phyloP scores from a whole-genome alignment of 2,329 filamentous ascomycete genomes.

The Alternaria metachromatica region DNA sequence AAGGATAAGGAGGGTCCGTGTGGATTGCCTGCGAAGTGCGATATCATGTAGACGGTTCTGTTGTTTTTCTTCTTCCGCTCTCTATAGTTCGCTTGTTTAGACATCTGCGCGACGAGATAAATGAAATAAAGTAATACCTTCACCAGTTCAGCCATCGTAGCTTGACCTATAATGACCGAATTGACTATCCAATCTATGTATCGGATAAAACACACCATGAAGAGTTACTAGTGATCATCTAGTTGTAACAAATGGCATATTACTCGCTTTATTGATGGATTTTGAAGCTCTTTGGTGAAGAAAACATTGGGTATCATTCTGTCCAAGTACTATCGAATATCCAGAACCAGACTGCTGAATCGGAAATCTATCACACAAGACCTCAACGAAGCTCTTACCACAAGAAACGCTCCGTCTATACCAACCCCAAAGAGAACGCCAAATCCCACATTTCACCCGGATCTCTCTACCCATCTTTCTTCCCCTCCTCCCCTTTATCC shows the following conservation, averaged over 20 bases:
- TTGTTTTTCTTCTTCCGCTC: background rate
- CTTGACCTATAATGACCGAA: background rate
- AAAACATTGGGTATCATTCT: background rate
- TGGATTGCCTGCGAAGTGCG: constrained; percentile 77
- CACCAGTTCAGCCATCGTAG: background rate
- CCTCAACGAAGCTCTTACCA: too few species aligned
- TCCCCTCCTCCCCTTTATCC: background rate
- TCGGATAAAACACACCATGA: too few species aligned
- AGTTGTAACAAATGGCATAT: too few species aligned
- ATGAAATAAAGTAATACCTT: constrained; percentile 2
- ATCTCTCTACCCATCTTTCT: background rate
- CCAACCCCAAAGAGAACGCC: background rate
- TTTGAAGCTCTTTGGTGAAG: too few species aligned
- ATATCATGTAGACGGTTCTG: constrained; percentile 60
- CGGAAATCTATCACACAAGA: background rate
- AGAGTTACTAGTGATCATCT: too few species aligned
- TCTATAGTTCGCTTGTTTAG: background rate
- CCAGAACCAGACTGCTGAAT: background rate
- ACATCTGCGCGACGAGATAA: background rate
- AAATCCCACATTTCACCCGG: background rate
- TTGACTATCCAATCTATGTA: background rate
- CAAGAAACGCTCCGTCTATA: background rate
- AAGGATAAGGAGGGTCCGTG: constrained; percentile 72
- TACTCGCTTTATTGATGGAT: too few species aligned
- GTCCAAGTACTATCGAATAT: background rate